Percentiles rank a stretch among this genome's conserved stretches.
These are phyloP conservation scores for Diacronema lutheri DNA, from an alignment of 78 protist species.

Conservation along the genomic window DNA sequence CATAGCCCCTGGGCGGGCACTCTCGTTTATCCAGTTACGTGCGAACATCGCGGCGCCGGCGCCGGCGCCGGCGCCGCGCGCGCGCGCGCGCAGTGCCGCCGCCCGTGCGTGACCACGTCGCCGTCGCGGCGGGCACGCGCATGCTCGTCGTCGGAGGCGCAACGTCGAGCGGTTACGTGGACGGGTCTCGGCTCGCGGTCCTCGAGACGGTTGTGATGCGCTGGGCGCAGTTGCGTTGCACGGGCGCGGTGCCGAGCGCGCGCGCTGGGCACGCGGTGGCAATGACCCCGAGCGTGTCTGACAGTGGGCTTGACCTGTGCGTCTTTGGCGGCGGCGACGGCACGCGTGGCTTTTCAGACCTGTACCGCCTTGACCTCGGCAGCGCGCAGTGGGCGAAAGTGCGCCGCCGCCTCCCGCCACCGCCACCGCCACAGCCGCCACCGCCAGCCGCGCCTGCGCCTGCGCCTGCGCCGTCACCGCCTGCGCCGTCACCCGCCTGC, in stretches of 20 bases:
- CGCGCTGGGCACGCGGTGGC: neutral
- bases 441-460: too few species aligned
- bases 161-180: neutral
- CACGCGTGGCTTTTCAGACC: neutral
- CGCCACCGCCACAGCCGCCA: too few species aligned
- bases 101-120: neutral
- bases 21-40: too few species aligned
- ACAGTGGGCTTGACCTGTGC: neutral
- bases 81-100: neutral
- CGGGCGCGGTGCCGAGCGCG: neutral
- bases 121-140: neutral
- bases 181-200: neutral
- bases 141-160: slow-evolving; percentile 5
- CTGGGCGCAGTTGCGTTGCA: neutral
- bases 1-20: too few species aligned
- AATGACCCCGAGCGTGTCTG: neutral
- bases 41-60: too few species aligned
- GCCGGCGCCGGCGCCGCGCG: neutral
- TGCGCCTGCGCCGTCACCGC: neutral
- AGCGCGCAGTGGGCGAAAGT: neutral
- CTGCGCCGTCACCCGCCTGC: too few species aligned
- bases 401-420: neutral
- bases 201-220: neutral
- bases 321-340: slow-evolving; percentile 5
- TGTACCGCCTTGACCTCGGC: neutral